Evolutionary conservation across 116 monocot species (phyloP), one percentile per base, ranked within the genome.

Genomic region (Zostera marina): DNA sequence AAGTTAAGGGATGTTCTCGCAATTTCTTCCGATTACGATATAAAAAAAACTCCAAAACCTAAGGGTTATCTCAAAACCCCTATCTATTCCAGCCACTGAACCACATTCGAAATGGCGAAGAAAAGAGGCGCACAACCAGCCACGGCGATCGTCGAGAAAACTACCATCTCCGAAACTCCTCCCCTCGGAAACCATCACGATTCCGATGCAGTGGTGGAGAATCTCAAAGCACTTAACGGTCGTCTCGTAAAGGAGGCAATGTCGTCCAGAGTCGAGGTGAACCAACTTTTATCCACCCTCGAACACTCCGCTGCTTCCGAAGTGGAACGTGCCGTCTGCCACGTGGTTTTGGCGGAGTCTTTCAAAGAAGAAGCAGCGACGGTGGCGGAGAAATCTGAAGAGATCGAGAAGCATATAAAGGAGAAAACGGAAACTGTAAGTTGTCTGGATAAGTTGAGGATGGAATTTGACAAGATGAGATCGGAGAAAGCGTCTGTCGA

Each of bases 201-300:
- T n/a, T n/a, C 45, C 13, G 47, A 14, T 41, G 43, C 10, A 1
- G 13, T 14, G 43, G 11, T 61, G 14, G 47, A 61, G 61, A 61
- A n/a, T 14, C 61, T 61, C 45, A 26, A 25, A 47, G 25, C 21
- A 11, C 47, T 47, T 8, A 61, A 61, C 26, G 20, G 14, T 8
- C 24, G 45, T 22, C 61, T 61, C 14, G 61, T 61, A 13, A 61
- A 61, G 21, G 44, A 61, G 61, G 47, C 45, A 12, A 20, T 15
- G 22, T 46, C 46, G 22, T 14, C 46, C 0, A 40, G 61, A 8
- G n/a, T 13, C 7, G 11, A 47, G 47, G 14, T 41, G 15, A n/a
- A 2, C 2, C 22, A n/a, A 25, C 47, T 47, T 22, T 24, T n/a
- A 47, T 61, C 61, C 25, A 11, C 15, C 8, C 10, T 15, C 26